Percentiles rank a stretch among this genome's conserved stretches.
Evolutionary conservation across 371 early-diverging fungal genomes (phyloP).

Genomic region (Rhizopus arrhizus): DNA sequence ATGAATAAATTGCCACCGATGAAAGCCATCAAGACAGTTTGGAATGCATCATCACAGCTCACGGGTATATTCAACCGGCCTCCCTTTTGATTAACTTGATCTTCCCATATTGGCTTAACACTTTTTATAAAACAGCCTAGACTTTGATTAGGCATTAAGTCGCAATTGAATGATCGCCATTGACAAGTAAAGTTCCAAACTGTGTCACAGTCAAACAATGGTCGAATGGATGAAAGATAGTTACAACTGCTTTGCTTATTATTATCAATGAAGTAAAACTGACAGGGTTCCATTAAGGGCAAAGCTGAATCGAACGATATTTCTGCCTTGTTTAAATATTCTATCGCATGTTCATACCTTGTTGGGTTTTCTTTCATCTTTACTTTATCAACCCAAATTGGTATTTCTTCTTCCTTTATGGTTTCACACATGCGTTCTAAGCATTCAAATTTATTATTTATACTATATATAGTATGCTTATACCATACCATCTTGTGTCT

Average conservation of each 20-base stretch:
- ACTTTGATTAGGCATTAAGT: constrained; percentile 52
- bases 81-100: constrained; percentile 52
- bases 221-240: constrained; percentile 51
- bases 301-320: constrained; percentile 20
- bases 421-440: no score
- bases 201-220: constrained; percentile 51
- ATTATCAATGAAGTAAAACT: constrained; percentile 57
- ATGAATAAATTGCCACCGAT: constrained; percentile 50
- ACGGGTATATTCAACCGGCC: constrained; percentile 40
- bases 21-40: constrained; percentile 54
- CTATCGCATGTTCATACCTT: constrained; percentile 27
- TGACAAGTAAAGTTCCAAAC: constrained; percentile 59
- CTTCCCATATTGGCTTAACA: constrained; percentile 67
- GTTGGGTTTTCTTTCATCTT: constrained; percentile 39
- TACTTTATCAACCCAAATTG: constrained; percentile 44
- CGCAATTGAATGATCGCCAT: constrained; percentile 54
- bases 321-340: constrained; percentile 29
- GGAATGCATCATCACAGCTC: constrained; percentile 51
- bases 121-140: constrained; percentile 59
- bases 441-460: no score
- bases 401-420: constrained; percentile 5
- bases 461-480: no score
- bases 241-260: constrained; percentile 31
- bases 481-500: not conserved
- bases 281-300: constrained; percentile 28